Evolutionary conservation across 2,329 filamentous ascomycete species (phyloP).

Genomic region (Colletotrichum tropicicola): DNA sequence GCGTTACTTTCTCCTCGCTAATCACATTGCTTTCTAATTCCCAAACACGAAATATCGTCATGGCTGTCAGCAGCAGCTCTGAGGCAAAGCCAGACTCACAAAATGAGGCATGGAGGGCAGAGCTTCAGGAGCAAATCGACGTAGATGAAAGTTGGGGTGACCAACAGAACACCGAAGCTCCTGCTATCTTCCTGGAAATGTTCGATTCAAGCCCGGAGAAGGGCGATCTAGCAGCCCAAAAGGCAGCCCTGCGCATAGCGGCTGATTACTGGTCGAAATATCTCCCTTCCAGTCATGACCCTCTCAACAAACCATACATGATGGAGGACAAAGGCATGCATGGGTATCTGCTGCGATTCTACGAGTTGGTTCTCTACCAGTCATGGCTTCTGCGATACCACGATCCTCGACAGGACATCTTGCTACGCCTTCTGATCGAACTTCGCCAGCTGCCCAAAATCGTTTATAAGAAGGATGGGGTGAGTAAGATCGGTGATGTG

Average conservation of each 20-base stretch:
- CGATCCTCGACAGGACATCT: background rate
- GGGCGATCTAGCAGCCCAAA: background rate
- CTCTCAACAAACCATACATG: background rate
- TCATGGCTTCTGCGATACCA: background rate
- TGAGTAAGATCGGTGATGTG: background rate
- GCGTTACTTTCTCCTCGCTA: too few species aligned
- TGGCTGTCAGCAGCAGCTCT: background rate
- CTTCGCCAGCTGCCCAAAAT: background rate
- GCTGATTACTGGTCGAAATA: background rate
- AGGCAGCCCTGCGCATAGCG: background rate
- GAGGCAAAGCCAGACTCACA: background rate
- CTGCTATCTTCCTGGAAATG: background rate
- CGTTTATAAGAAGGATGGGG: background rate
- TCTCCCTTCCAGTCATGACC: background rate
- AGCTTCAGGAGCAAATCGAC: background rate
- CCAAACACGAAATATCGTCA: background rate
- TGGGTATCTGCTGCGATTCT: background rate
- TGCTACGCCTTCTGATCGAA: background rate
- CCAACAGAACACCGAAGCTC: background rate
- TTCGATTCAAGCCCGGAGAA: background rate
- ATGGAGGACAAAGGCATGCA: background rate
- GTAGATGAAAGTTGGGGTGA: background rate
- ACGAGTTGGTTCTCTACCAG: background rate
- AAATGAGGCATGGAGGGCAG: background rate
- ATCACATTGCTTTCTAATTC: background rate